These are phyloP conservation scores for Phytopythium helicoides DNA, from an alignment of 352 stramenopile genomes.

Conservation along the genomic window DNA sequence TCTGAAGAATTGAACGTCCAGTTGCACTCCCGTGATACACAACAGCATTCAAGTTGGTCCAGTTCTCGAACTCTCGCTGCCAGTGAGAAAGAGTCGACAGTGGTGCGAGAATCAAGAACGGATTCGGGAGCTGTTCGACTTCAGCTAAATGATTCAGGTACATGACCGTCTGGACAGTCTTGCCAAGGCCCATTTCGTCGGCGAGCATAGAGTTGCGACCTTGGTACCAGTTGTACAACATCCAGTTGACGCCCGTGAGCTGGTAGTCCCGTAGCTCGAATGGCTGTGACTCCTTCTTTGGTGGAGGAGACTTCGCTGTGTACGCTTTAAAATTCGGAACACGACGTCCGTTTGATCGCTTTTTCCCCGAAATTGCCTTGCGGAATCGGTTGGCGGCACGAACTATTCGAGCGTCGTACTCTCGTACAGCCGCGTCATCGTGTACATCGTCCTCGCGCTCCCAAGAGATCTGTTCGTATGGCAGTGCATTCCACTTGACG, in stretches of 20 bases:
- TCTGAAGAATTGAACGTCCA: conserved; percentile 89
- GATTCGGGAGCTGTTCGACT: conserved; percentile 93
- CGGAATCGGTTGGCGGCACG: conserved; percentile 51
- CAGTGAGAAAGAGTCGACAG: conserved; percentile 98
- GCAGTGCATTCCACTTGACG: conserved; percentile 98
- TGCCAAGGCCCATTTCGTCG: conserved; percentile 98
- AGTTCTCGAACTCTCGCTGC: conserved; percentile 94
- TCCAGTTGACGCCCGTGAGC: conserved; percentile 99
- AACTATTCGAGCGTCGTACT: conserved; percentile 76
- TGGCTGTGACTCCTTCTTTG: conserved; percentile 51
- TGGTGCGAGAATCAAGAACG: conserved; percentile 97
- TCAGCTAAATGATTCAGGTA: conserved; percentile 95
- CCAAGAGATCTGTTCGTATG: conserved; percentile 98
- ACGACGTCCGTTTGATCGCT: conserved; percentile 11
- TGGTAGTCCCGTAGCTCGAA: conserved; percentile 98
- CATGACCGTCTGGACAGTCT: conserved; percentile 95
- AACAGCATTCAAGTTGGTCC: conserved; percentile 98
- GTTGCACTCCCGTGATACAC: conserved; percentile 96
- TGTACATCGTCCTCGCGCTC: conserved; percentile 96
- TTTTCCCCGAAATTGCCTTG: conserved; percentile 38
- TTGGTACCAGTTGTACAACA: conserved; percentile 99
- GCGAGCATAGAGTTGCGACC: conserved; percentile 97
- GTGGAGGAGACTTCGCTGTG: conserved; percentile 48
- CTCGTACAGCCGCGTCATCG: conserved; percentile 72
- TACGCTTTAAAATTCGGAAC: conserved; percentile 69